Evolutionary conservation across 2,329 filamentous ascomycete species (phyloP), one percentile per base, ranked within the genome.

Genomic region (Phialophora expanda): DNA sequence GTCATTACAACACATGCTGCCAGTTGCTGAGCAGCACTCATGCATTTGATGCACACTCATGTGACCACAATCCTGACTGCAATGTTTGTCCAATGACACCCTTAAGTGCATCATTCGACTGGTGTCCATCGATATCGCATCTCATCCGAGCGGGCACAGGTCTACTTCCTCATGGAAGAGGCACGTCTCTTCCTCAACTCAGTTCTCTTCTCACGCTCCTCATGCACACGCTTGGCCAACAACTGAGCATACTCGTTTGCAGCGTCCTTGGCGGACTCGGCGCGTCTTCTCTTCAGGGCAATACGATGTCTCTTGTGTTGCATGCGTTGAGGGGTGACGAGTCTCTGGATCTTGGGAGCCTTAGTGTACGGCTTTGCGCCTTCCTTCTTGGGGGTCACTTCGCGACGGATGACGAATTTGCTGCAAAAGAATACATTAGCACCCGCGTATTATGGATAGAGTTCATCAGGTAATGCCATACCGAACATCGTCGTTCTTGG

Each of bases 401-500:
- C 95, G 83, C 95, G 95, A 82, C 95, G 95, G 80, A 99, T 98
- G 84, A 99, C 95, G 86, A 97, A 99, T 87, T 98, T 97, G 87
- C 95, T 94, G 85, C 95, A 91, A 91, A 8, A 94, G 38, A n/a
- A 79, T 76, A 76, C 3, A 59, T 14, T 80, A 80, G 77, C 71
- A 72, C 75, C 77, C 72, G 24, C 48, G 4, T 38, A 28, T 24
- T 8, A 7, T 14, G 20, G 32, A 24, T 7, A 14, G n/a, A 44
- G 26, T 46, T 8, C 38, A 11, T 44, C 14, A 20, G 34, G 44
- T 32, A 77, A 78, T 82, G 80, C 80, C 78, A 81, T 78, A 81
- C 93, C 91, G 89, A 91, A 98, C 94, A 91, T 99, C 95, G 88
- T 99, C 95, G 90, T 98, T 93, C 93, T 98, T 98, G 91, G 90